Conservation (phyloP, 345 rosid species). For the Aurinia saxatilis region DNA sequence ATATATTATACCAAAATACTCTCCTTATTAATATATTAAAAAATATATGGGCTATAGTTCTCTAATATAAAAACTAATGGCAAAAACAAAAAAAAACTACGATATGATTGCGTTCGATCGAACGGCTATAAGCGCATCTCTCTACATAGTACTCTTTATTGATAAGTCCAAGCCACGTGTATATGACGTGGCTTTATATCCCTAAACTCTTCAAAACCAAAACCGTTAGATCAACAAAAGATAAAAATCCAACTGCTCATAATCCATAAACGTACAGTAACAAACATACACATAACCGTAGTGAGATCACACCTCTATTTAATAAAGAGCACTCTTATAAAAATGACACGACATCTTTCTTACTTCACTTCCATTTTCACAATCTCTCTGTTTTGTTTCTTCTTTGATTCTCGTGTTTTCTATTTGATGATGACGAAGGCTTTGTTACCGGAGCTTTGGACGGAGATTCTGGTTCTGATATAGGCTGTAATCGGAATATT, state of each 20-base stretch:
- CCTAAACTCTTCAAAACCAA: not conserved
- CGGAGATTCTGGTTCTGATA: slow-evolving; percentile 54
- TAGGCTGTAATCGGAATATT: slow-evolving; percentile 68
- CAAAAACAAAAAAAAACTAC: no score
- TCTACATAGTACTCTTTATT: not conserved
- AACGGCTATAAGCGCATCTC: no score
- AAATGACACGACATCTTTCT: slow-evolving; percentile 10
- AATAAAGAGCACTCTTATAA: no score
- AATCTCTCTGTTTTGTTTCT: not conserved
- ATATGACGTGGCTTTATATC: slow-evolving; percentile 4
- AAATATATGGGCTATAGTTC: no score
- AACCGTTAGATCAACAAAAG: not conserved
- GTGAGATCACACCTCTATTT: not conserved
- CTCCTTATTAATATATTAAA: no score
- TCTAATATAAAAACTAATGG: no score
- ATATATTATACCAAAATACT: no score
- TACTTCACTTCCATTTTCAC: not conserved
- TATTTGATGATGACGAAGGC: slow-evolving; percentile 41
- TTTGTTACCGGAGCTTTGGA: slow-evolving; percentile 50
- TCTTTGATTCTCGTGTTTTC: no score
- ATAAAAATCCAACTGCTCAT: not conserved
- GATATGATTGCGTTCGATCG: no score
- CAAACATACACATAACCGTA: not conserved
- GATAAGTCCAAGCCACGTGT: slow-evolving; percentile 8
- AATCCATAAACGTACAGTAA: not conserved